Evolutionary conservation across 176 grass and related monocot genomes (phyloP), one percentile per base, ranked within the genome.

Genomic region (Neostapfia colusana): DNA sequence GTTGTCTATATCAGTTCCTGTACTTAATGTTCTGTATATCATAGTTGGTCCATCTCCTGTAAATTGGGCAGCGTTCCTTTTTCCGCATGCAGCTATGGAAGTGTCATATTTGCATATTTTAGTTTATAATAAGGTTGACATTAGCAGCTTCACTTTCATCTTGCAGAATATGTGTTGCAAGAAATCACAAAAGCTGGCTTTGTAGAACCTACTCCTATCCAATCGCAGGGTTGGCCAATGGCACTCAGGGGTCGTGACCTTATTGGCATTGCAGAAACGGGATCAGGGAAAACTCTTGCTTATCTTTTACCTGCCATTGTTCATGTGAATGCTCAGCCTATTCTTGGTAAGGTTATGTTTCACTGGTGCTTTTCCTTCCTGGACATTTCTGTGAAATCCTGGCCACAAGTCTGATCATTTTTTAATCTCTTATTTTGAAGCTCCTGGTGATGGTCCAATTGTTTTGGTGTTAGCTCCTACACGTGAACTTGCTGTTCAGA

Each of bases 221-320:
- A 98, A 41, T 88, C 91, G 13, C 95, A 98, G 81, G 95, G 95
- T 46, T 98, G 95, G 95, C 95, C 95, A 45, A 98, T 97, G 95
- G 95, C 89, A 67, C 76, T 97, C 43, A 97, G 88, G 82, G 95
- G 95, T 4, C 91, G 95, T 48, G 89, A 94, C 85, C 82, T 98
- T 79, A 86, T 98, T 76, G 91, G 95, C 79, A 90, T 98, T 82
- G 55, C 92, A 64, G 95, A 99, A 86, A 99, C 95, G 82, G 95
- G 95, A 77, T 99, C 92, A 76, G 92, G 92, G 72, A 99, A 99
- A 87, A 99, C 92, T 63, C 82, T 99, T 67, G 83, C 91, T 38
- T 98, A 98, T 70, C 84, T 98, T 68, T 78, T 98, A 67, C 95
- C 95, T 86, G 85, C 95, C 28, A 92, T 98, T 67, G 82, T 98